phyloP scores from a whole-genome alignment of 306 rosid species.

The Acacia acuminata region DNA sequence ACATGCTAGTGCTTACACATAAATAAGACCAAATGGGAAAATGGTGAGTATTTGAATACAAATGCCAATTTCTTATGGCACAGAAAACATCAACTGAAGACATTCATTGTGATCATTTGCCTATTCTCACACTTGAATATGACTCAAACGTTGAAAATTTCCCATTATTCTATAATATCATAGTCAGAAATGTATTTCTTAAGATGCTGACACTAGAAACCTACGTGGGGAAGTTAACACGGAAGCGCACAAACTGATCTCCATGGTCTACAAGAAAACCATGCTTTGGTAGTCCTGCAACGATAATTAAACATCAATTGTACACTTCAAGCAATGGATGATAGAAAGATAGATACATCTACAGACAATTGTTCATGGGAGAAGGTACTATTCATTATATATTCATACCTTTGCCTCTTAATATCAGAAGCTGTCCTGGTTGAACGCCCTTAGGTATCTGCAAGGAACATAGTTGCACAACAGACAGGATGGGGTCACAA shows the following conservation, averaged over 20 bases:
- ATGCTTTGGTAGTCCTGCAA: constrained; percentile 68
- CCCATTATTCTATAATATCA: constrained; percentile 18
- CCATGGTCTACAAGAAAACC: constrained; percentile 75
- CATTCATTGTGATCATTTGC: constrained; percentile 3
- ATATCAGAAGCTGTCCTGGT: constrained; percentile 75
- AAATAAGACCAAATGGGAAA: constrained; percentile 18
- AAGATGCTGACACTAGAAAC: constrained; percentile 16
- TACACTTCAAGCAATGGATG: constrained; percentile 6
- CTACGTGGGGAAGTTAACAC: constrained; percentile 77
- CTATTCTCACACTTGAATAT: constrained; percentile 5
- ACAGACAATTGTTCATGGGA: constrained; percentile 18
- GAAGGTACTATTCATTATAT: constrained; percentile 35
- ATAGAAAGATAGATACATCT: constrained; percentile 11
- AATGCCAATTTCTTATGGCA: constrained; percentile 19
- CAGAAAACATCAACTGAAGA: constrained; percentile 1
- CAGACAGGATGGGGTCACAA: constrained; percentile 34
- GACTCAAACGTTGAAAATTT: constrained; percentile 15
- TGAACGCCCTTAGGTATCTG: constrained; percentile 97
- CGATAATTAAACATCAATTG: constrained; percentile 23
- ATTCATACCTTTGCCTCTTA: constrained; percentile 90
- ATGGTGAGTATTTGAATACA: constrained; percentile 16
- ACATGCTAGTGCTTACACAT: not conserved
- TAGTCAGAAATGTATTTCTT: constrained; percentile 17
- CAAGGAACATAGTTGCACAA: constrained; percentile 38
- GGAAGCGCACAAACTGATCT: constrained; percentile 87